Conservation (phyloP, 305 asterid species). For the Coffea humblotiana region DNA sequence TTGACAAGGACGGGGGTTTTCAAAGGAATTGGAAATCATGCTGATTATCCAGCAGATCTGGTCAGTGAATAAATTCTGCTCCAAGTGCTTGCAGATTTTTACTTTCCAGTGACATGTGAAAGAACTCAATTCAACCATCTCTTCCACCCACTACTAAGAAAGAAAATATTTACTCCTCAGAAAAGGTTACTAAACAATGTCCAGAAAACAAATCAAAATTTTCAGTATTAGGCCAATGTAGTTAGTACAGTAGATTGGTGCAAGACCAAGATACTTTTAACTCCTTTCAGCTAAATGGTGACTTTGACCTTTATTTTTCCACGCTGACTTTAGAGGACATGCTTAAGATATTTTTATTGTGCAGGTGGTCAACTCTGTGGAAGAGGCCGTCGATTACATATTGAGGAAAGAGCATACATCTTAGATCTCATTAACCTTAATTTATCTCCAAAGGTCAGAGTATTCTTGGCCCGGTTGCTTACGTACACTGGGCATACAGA, state of each 20-base stretch:
- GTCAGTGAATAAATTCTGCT: conserved; percentile 32
- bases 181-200: too few species aligned
- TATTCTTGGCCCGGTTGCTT: not conserved
- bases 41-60: conserved; percentile 69
- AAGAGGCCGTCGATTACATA: conserved; percentile 83
- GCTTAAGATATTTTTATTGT: not conserved
- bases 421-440: conserved; percentile 17
- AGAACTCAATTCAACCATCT: too few species aligned
- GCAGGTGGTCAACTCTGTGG: conserved; percentile 89
- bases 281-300: conserved; percentile 2
- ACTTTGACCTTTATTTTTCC: conserved; percentile 3
- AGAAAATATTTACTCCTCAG: too few species aligned
- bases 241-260: not conserved
- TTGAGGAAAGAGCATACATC: conserved; percentile 54
- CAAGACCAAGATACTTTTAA: not conserved
- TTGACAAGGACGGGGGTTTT: conserved; percentile 90
- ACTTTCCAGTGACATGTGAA: not conserved
- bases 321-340: not conserved
- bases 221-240: not conserved
- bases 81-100: not conserved
- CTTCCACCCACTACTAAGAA: too few species aligned
- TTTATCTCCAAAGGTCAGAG: not conserved
- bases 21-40: conserved; percentile 67
- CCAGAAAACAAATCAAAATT: too few species aligned
- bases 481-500: not conserved